Evolutionary conservation across 495 filamentous ascomycete genomes (phyloP), one percentile per base, ranked within the genome.

Genomic region (Melanomma pulvis-pyrius): DNA sequence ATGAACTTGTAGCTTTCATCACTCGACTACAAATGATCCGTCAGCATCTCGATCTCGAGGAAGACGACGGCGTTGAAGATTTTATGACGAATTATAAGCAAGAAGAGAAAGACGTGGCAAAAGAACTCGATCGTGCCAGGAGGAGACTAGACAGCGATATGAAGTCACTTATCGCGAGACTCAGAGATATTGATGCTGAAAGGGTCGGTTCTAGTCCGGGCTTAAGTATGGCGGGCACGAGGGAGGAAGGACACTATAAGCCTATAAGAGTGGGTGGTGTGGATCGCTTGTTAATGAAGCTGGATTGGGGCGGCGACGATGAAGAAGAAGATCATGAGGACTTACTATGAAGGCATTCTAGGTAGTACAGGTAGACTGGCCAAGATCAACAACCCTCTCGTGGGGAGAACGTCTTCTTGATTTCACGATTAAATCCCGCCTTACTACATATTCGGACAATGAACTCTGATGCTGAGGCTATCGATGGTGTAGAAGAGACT

Each of bases 281-380:
- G 24, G 90, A 93, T 78, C 80, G 90, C 56, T 79, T 96, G 73
- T 73, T 96, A 48, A 92, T 96, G 90, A 93, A 93, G 74, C 77
- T 96, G 61, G 92, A 94, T 79, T 92, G 91, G 79, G 83, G 79
- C 34, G 81, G 61, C 62, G 48, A 36, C 2, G 73, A 71, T 1
- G 71, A 71, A 30, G 70, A 70, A 22, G 68, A 68, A 1, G 53
- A 63, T 34, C 63, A 54, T 22, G 51, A 63, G n/a, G 65, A 65
- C 47, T 61, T 63, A 49, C 2, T 63, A 41, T 63, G 34, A 63
- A 9, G 13, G n/a, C 22, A 50, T 50, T 9, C 22, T 25, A 12
- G 2, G 17, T 15, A 44, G 39, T 44, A 44, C 17, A 6, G 9
- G n/a, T 15, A 44, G 9, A 34, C 5, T 34, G 12, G 5, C 30